A percentile compares a stretch with the other conserved stretches of the same genome.
Conservation (phyloP, 345 rosid species). For the Pugionium cornutum region DNA sequence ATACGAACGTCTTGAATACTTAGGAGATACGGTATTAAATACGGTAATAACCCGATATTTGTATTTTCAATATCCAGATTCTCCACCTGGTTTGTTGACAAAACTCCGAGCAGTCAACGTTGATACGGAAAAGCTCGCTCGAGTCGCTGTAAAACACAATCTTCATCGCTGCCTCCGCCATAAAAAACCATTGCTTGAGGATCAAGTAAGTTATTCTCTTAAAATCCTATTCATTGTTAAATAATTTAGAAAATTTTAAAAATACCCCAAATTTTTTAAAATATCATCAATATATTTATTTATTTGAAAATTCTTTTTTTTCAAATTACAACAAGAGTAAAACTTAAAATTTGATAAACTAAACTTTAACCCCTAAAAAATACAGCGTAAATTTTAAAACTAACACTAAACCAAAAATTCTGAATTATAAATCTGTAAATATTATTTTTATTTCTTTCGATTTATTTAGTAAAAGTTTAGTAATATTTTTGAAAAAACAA, state of each 20-base stretch:
- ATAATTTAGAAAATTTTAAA: too few relatives aligned
- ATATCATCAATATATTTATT: too few relatives aligned
- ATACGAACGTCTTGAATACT: slow-evolving; percentile 53
- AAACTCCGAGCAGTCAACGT: slow-evolving; percentile 70
- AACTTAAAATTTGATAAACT: too few relatives aligned
- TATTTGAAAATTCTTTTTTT: too few relatives aligned
- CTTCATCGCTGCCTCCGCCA: slow-evolving; percentile 58
- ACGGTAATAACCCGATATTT: slow-evolving; percentile 42
- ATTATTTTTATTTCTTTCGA: too few relatives aligned
- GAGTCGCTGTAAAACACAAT: slow-evolving; percentile 55
- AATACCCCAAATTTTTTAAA: neutral
- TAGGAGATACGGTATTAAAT: slow-evolving; percentile 60
- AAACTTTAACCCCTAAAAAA: too few relatives aligned
- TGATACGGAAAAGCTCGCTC: slow-evolving; percentile 64
- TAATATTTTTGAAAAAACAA: too few relatives aligned
- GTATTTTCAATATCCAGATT: slow-evolving; percentile 44
- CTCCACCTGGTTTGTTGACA: slow-evolving; percentile 53
- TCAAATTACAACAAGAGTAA: too few relatives aligned
- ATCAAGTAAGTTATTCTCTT: slow-evolving; percentile 51
- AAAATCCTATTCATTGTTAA: neutral
- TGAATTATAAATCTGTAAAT: too few relatives aligned
- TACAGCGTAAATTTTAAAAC: too few relatives aligned
- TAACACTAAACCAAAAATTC: too few relatives aligned
- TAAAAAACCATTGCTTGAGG: slow-evolving; percentile 51
- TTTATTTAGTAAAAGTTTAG: too few relatives aligned